phyloP scores from a whole-genome alignment of 2,329 filamentous ascomycete species.

The Penicillium sp. region DNA sequence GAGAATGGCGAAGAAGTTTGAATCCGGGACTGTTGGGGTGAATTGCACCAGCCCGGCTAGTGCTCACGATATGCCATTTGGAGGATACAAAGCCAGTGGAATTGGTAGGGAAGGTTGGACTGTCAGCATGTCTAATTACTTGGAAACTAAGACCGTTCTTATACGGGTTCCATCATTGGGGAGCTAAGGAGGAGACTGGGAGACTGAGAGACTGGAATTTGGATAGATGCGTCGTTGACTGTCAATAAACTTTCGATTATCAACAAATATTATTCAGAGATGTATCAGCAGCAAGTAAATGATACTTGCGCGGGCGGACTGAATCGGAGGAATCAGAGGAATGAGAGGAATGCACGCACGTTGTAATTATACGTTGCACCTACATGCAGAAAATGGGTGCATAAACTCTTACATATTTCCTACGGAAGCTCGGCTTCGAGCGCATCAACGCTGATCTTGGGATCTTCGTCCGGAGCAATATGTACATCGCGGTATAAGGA shows the following conservation, averaged over 20 bases:
- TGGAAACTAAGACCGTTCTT: slow-evolving; percentile 17
- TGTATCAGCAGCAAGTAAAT: too few species aligned
- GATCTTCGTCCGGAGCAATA: not conserved
- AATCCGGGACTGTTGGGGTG: slow-evolving; percentile 65
- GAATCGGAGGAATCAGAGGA: too few species aligned
- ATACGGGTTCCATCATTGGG: too few species aligned
- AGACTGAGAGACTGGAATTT: too few species aligned
- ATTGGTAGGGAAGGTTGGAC: slow-evolving; percentile 18
- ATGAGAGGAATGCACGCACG: too few species aligned
- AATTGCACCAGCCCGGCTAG: slow-evolving; percentile 70
- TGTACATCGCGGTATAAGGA: not conserved
- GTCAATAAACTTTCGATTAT: too few species aligned
- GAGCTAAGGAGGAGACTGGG: too few species aligned
- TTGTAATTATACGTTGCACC: too few species aligned
- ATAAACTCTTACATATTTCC: not conserved
- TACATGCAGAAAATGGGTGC: too few species aligned
- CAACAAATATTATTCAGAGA: too few species aligned
- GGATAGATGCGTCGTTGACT: too few species aligned
- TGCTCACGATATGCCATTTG: slow-evolving; percentile 43
- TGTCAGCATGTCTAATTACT: slow-evolving; percentile 14
- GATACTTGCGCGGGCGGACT: too few species aligned
- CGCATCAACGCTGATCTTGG: not conserved
- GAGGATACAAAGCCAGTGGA: slow-evolving; percentile 27
- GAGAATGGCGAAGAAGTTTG: slow-evolving; percentile 68
- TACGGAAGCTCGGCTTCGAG: not conserved